phyloP scores from a whole-genome alignment of 306 rosid genomes.

The Citrullus amarus region DNA sequence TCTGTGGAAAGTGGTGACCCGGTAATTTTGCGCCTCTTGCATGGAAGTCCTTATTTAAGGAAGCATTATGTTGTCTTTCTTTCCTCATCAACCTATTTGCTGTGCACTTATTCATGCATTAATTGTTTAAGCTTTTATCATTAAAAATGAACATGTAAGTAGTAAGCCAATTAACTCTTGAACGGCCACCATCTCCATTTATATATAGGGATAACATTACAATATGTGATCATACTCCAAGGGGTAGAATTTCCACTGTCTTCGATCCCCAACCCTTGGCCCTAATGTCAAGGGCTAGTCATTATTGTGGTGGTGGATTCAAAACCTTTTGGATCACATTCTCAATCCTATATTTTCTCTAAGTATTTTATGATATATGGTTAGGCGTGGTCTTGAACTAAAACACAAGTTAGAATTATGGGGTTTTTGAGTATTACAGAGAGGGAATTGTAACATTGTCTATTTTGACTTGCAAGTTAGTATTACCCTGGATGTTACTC shows the following conservation, averaged over 20 bases:
- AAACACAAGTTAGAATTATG: not conserved
- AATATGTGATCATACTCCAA: not conserved
- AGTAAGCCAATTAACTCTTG: not conserved
- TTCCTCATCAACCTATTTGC: not conserved
- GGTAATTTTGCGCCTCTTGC: slow-evolving; percentile 40
- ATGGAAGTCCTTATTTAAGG: not conserved
- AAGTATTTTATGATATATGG: not conserved
- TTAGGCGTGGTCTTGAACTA: not conserved
- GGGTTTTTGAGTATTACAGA: not conserved
- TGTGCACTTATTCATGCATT: not conserved
- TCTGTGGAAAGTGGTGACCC: slow-evolving; percentile 71
- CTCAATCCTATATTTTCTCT: not conserved
- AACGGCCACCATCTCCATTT: not conserved
- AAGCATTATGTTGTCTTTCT: not conserved
- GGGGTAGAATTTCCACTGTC: not conserved
- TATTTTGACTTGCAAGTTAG: not conserved
- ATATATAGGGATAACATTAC: not conserved
- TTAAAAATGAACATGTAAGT: not conserved
- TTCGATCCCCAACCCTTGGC: not conserved
- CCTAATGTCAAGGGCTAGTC: not conserved
- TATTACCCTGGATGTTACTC: not conserved
- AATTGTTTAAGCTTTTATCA: not conserved
- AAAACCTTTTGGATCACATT: not conserved
- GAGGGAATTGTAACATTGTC: not conserved
- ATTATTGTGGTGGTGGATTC: not conserved